Evolutionary conservation across 176 grass and related monocot genomes (phyloP).

Genomic region (Oryza longistaminata): DNA sequence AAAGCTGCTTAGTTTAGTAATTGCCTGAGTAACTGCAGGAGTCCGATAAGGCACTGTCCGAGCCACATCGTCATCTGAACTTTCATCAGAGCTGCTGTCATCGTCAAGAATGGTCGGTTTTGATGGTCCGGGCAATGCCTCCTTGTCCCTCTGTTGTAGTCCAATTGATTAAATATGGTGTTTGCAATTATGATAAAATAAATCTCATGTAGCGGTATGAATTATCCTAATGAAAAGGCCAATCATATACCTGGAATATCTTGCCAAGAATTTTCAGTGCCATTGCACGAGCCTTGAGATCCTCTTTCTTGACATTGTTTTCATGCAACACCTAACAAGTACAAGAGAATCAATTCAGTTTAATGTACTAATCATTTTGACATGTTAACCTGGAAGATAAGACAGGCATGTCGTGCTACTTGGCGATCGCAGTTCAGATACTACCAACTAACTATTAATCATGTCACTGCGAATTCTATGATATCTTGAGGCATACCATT

Average conservation of each 20-base stretch:
- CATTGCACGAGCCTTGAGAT: slow-evolving; percentile 68
- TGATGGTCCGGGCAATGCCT: slow-evolving; percentile 65
- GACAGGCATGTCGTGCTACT: neutral
- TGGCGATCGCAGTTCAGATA: neutral
- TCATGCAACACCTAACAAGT: slow-evolving; percentile 76
- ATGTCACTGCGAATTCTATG: neutral
- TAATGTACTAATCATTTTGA: neutral
- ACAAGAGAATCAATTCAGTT: neutral
- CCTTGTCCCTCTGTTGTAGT: slow-evolving; percentile 67
- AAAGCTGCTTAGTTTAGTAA: neutral
- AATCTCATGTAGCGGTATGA: neutral
- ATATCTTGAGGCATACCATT: slow-evolving; percentile 61
- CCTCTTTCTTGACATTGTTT: slow-evolving; percentile 90
- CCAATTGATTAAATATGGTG: slow-evolving; percentile 18
- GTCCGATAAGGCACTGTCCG: slow-evolving; percentile 62
- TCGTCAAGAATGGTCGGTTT: slow-evolving; percentile 75
- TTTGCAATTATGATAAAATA: neutral
- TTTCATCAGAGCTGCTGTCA: slow-evolving; percentile 73
- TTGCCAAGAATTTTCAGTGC: slow-evolving; percentile 92
- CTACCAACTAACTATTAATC: neutral
- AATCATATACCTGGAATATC: slow-evolving; percentile 72
- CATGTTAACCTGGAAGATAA: neutral
- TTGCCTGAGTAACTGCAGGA: slow-evolving; percentile 93
- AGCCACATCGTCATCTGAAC: slow-evolving; percentile 75
- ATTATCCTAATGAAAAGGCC: slow-evolving; percentile 3